Conservation (phyloP, 2,329 filamentous ascomycete species). For the Pezicula radicicola region DNA sequence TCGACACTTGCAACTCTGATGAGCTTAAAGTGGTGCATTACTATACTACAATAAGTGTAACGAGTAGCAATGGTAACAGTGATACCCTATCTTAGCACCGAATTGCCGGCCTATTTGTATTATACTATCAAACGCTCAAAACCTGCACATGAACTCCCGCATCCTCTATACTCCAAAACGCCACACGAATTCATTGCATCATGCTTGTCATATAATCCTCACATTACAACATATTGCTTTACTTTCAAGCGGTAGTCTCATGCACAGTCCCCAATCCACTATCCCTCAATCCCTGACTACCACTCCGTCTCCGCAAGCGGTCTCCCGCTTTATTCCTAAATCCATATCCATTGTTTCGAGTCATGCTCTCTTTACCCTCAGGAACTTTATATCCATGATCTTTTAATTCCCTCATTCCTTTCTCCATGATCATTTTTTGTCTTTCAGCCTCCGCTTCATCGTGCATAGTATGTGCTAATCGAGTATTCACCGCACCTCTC, state of each 20-base stretch:
- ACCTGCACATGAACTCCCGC: no score
- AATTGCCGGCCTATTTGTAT: no score
- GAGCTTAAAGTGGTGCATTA: no score
- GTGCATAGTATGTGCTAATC: slow-evolving; percentile 14
- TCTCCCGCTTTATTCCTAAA: slow-evolving; percentile 18
- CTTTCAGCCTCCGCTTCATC: slow-evolving; percentile 19
- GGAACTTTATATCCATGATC: slow-evolving; percentile 13
- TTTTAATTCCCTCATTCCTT: slow-evolving; percentile 17
- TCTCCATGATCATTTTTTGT: slow-evolving; percentile 16
- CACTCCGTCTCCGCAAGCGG: slow-evolving; percentile 8
- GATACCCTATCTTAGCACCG: no score
- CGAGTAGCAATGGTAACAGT: no score
- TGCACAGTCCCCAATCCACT: slow-evolving; percentile 15
- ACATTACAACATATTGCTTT: background rate
- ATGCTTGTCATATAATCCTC: no score
- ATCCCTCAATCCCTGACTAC: slow-evolving; percentile 9
- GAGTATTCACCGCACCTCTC: slow-evolving; percentile 16
- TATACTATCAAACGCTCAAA: no score
- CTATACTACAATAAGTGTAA: no score
- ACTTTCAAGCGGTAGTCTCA: slow-evolving; percentile 4
- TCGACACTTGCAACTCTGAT: no score
- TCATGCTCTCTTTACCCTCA: slow-evolving; percentile 9
- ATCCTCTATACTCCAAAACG: no score
- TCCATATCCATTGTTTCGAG: background rate
- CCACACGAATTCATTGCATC: no score